Evolutionary conservation across 1,284 basidiomycete species (phyloP).

Genomic region (Trametes polyzona): DNA sequence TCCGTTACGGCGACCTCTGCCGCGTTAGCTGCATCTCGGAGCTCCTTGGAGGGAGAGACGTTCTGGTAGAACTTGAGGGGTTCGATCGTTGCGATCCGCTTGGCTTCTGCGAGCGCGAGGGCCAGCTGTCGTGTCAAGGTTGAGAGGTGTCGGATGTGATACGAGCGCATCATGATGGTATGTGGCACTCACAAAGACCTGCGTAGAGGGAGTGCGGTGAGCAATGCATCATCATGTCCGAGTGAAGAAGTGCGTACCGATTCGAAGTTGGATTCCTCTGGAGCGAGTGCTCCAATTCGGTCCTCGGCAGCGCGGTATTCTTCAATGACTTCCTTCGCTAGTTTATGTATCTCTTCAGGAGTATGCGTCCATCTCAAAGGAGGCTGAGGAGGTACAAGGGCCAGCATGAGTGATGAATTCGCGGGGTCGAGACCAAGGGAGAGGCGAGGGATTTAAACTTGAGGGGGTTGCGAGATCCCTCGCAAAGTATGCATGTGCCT

Average conservation of each 20-base stretch:
- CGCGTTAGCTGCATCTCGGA: constrained; percentile 76
- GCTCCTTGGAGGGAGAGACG: constrained; percentile 68
- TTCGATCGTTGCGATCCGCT: constrained; percentile 53
- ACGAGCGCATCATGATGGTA: no score
- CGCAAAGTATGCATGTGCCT: background rate
- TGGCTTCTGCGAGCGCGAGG: constrained; percentile 62
- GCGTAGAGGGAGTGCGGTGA: background rate
- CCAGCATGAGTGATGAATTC: constrained; percentile 38
- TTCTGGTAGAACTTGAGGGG: constrained; percentile 82
- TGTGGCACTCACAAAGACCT: background rate
- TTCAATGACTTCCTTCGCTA: constrained; percentile 64
- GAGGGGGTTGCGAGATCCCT: no score
- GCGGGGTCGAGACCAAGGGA: background rate
- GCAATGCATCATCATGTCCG: background rate
- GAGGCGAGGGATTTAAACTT: no score
- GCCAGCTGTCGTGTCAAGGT: no score
- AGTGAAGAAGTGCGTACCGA: constrained; percentile 15
- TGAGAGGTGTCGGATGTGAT: no score
- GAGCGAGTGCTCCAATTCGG: constrained; percentile 59
- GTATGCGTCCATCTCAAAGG: constrained; percentile 73
- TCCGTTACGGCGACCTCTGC: constrained; percentile 71
- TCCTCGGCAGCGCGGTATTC: constrained; percentile 59
- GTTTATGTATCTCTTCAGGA: constrained; percentile 56
- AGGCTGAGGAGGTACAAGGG: constrained; percentile 65
- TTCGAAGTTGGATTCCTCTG: constrained; percentile 33